Evolutionary conservation across 1,284 basidiomycete genomes (phyloP).

Genomic region (Microbotryum saponariae): DNA sequence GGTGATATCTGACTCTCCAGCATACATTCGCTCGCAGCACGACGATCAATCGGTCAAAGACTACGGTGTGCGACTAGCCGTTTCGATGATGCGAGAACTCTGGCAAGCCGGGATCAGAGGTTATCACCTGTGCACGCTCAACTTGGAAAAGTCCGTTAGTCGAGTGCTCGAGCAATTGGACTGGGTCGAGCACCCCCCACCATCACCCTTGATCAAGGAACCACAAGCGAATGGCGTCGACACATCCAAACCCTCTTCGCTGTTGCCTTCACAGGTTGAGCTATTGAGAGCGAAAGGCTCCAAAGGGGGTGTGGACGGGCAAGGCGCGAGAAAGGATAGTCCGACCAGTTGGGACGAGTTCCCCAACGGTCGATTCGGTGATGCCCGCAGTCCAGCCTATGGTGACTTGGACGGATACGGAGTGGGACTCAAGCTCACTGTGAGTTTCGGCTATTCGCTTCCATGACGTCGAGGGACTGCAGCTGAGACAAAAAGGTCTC

Average conservation of each 20-base stretch:
- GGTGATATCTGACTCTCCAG: conserved; percentile 34
- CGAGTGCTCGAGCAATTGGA: conserved; percentile 71
- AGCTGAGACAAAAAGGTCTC: conserved; percentile 25
- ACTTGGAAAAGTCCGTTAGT: conserved; percentile 91
- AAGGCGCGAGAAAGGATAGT: conserved; percentile 35
- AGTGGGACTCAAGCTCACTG: conserved; percentile 48
- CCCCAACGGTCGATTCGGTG: conserved; percentile 96
- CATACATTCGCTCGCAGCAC: conserved; percentile 8
- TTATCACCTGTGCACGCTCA: conserved; percentile 93
- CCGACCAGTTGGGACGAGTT: conserved; percentile 81
- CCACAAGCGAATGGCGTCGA: no score
- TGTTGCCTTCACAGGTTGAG: not conserved
- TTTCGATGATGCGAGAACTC: conserved; percentile 40
- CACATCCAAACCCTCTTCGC: not conserved
- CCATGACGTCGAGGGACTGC: conserved; percentile 1
- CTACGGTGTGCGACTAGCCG: conserved; percentile 41
- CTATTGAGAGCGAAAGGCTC: not conserved
- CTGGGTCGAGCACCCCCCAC: conserved; percentile 47
- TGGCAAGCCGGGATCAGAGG: conserved; percentile 61
- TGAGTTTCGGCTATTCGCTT: conserved; percentile 27
- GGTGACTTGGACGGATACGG: conserved; percentile 93
- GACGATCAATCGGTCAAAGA: conserved; percentile 42
- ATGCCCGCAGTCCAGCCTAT: conserved; percentile 91
- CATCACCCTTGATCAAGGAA: no score
- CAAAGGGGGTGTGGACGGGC: no score